Evolutionary conservation across 2,329 filamentous ascomycete genomes (phyloP).

Genomic region (Epichloe typhina): DNA sequence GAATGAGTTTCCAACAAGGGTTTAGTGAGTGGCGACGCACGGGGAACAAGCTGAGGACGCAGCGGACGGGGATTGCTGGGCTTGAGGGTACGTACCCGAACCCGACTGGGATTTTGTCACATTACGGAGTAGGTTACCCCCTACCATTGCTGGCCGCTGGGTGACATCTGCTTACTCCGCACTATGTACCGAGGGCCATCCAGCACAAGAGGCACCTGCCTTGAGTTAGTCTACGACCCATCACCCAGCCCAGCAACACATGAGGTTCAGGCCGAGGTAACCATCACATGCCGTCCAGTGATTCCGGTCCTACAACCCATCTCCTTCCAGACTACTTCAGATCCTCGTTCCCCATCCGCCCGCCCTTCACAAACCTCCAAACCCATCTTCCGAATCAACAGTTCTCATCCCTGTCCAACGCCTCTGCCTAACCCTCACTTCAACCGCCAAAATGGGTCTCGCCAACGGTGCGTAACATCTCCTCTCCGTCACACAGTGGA

Average conservation of each 20-base stretch:
- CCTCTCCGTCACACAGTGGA: not conserved
- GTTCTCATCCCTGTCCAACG: not conserved
- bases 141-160: no score
- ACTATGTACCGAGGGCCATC: no score
- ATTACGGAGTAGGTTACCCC: no score
- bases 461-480: constrained; percentile 44
- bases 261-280: constrained; percentile 4
- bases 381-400: not conserved
- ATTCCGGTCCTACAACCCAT: not conserved
- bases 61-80: not conserved
- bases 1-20: not conserved
- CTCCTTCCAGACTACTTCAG: no score
- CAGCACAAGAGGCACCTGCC: no score
- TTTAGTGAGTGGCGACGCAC: not conserved
- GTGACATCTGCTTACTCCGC: no score
- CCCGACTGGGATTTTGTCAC: no score
- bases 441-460: constrained; percentile 47
- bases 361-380: not conserved
- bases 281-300: constrained; percentile 1
- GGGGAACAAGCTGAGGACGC: not conserved
- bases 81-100: no score
- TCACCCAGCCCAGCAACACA: not conserved
- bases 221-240: no score
- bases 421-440: not conserved
- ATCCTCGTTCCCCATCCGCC: no score